These are phyloP conservation scores for Cutaneotrichosporon cyanovorans DNA, from an alignment of 1,284 basidiomycete genomes.

Conservation along the genomic window DNA sequence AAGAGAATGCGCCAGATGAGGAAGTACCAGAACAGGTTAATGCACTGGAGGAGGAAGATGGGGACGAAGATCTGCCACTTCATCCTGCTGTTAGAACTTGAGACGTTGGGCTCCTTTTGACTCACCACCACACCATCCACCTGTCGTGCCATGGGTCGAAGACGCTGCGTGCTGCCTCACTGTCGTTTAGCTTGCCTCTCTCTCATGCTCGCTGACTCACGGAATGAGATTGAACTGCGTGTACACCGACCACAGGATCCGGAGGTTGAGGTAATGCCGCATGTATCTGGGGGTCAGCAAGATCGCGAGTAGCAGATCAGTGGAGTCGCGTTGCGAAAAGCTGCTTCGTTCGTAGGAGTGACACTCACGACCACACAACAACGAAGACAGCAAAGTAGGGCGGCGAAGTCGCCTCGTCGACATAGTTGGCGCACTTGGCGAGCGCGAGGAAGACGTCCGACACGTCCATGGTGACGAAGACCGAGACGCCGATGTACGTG, in stretches of 20 bases:
- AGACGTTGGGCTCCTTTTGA: no score
- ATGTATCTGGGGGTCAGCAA: constrained; percentile 54
- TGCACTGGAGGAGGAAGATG: constrained; percentile 63
- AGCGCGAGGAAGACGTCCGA: constrained; percentile 84
- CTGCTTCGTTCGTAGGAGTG: no score
- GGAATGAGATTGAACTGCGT: constrained; percentile 69
- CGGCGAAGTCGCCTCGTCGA: constrained; percentile 61
- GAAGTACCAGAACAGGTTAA: constrained; percentile 88
- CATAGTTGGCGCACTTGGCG: constrained; percentile 80
- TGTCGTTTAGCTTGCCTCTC: constrained; percentile 3
- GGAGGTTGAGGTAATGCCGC: constrained; percentile 85
- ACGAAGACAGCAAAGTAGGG: constrained; percentile 64
- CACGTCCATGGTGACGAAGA: constrained; percentile 95
- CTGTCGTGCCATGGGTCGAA: constrained; percentile 61
- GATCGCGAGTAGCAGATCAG: constrained; percentile 42
- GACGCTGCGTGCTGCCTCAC: constrained; percentile 10
- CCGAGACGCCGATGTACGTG: constrained; percentile 82
- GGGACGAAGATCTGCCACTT: constrained; percentile 71
- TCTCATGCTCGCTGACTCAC: constrained; percentile 50
- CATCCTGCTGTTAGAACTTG: constrained; percentile 50
- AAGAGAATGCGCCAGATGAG: constrained; percentile 64
- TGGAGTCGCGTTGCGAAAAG: no score
- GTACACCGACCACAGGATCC: constrained; percentile 83
- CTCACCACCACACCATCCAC: constrained; percentile 60
- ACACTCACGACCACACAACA: constrained; percentile 57